These are phyloP conservation scores for Magnusiomyces clavatus DNA, from an alignment of 1,139 yeast genomes.

Conservation along the genomic window DNA sequence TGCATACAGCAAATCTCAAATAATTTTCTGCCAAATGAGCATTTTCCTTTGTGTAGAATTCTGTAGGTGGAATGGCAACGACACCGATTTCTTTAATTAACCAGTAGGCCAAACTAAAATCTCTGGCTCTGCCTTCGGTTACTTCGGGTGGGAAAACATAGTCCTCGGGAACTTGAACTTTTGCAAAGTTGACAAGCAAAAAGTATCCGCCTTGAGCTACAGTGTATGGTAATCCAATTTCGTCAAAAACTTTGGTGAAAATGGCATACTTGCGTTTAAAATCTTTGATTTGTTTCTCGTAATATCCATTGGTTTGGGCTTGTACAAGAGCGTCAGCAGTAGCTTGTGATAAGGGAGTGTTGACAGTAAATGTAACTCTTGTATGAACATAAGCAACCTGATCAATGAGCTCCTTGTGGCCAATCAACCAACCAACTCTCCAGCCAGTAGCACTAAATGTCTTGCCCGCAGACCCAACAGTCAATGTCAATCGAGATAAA, in stretches of 20 bases:
- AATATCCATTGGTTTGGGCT: conserved; percentile 59
- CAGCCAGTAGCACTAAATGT: conserved; percentile 98
- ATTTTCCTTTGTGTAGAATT: conserved; percentile 65
- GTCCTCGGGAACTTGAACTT: conserved; percentile 67
- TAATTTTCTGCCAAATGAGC: conserved; percentile 76
- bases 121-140: conserved; percentile 56
- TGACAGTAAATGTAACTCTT: conserved; percentile 80
- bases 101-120: conserved; percentile 89
- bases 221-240: conserved; percentile 80
- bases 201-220: conserved; percentile 91
- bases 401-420: conserved; percentile 70
- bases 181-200: conserved; percentile 76
- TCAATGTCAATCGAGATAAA: conserved; percentile 65
- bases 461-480: conserved; percentile 96
- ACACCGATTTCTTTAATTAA: conserved; percentile 86
- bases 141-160: conserved; percentile 68
- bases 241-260: conserved; percentile 72
- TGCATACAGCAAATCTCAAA: conserved; percentile 91
- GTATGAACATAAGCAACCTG: conserved; percentile 89
- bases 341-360: conserved; percentile 93
- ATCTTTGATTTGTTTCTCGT: conserved; percentile 54
- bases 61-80: conserved; percentile 95
- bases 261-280: conserved; percentile 65
- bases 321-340: conserved; percentile 64
- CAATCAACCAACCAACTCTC: conserved; percentile 95